Percentiles rank a stretch among this genome's conserved stretches.
phyloP scores from a whole-genome alignment of 345 rosid species.

The Populus davidiana region DNA sequence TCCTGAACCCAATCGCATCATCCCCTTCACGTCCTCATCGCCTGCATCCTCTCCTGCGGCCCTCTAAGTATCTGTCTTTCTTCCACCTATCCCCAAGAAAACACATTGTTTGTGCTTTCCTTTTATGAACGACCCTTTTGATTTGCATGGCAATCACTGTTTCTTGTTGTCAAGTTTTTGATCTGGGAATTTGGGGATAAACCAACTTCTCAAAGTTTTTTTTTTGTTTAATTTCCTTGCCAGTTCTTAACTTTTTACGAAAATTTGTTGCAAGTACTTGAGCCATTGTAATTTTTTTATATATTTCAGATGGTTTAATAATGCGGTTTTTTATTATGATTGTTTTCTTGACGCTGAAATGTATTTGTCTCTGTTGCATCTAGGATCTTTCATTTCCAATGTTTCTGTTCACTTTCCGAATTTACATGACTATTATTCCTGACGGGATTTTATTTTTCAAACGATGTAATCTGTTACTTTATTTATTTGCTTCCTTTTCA shows the following conservation, averaged over 20 bases:
- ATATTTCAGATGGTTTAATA: background rate
- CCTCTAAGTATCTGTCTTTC: background rate
- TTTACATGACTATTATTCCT: background rate
- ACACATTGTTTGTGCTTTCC: background rate
- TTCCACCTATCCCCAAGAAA: background rate
- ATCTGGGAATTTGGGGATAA: background rate
- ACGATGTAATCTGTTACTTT: background rate
- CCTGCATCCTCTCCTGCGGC: constrained; percentile 8
- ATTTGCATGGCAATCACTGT: background rate
- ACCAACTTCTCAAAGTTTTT: background rate
- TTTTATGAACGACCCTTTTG: too few relatives aligned
- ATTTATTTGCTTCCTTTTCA: background rate
- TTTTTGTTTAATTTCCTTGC: background rate
- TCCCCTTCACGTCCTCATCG: background rate
- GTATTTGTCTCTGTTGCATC: background rate
- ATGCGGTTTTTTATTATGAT: background rate
- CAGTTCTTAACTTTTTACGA: background rate
- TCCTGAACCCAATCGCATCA: constrained; percentile 15
- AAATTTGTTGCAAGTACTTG: too few relatives aligned
- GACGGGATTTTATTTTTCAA: background rate
- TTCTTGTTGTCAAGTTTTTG: background rate
- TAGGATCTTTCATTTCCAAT: background rate
- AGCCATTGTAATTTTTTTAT: background rate
- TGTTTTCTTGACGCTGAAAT: background rate
- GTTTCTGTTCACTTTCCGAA: background rate